Conservation (phyloP, 2,329 filamentous ascomycete species). For the Zymoseptoria pseudotritici region DNA sequence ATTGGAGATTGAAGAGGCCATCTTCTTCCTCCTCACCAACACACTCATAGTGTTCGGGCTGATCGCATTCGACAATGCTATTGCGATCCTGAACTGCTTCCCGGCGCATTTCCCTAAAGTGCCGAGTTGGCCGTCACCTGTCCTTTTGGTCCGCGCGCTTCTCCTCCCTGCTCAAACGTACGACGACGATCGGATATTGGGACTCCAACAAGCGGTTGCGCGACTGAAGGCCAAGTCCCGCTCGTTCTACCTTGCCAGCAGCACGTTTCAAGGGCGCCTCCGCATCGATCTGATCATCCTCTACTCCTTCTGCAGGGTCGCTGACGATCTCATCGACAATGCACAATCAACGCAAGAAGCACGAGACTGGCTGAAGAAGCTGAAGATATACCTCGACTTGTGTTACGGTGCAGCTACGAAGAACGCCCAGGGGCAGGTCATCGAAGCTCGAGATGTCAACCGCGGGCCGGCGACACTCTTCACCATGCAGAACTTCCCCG, state of each 20-base stretch:
- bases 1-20: conserved; percentile 64
- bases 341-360: conserved; percentile 48
- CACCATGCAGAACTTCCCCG: conserved; percentile 46
- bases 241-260: conserved; percentile 66
- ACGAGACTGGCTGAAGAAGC: conserved; percentile 50
- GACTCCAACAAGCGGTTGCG: conserved; percentile 51
- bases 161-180: conserved; percentile 44
- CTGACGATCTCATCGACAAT: conserved; percentile 66
- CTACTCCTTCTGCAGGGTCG: conserved; percentile 67
- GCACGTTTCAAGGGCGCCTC: conserved; percentile 59
- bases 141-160: conserved; percentile 47
- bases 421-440: conserved; percentile 20
- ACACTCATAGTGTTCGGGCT: conserved; percentile 61
- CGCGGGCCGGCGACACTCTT: conserved; percentile 30
- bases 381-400: conserved; percentile 51
- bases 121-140: conserved; percentile 43
- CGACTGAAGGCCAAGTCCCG: conserved; percentile 58
- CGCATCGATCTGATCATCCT: conserved; percentile 61
- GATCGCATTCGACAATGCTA: conserved; percentile 60
- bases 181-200: conserved; percentile 50
- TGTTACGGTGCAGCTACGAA: conserved; percentile 36
- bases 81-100: conserved; percentile 59
- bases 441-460: conserved; percentile 25
- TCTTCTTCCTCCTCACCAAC: conserved; percentile 68
- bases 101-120: conserved; percentile 49